Percentiles rank a stretch among this genome's conserved stretches.
Conservation (phyloP, 768 basidiomycete species). For the Naganishia vishniacii region DNA sequence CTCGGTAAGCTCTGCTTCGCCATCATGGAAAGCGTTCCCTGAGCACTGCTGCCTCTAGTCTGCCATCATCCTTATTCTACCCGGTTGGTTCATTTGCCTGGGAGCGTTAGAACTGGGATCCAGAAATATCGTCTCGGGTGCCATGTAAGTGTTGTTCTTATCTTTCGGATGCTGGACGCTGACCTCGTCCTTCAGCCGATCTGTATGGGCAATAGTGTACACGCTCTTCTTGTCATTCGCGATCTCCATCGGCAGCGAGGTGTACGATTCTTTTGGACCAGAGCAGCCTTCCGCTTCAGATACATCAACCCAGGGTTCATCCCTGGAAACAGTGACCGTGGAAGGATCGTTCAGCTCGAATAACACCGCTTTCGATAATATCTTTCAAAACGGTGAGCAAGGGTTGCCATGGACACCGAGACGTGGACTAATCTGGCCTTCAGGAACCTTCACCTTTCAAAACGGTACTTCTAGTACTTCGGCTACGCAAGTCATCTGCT, state of each 20-base stretch:
- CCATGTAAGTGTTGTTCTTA: constrained; percentile 27
- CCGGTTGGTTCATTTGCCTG: constrained; percentile 44
- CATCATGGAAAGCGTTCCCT: too few species aligned
- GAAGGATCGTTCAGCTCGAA: constrained; percentile 35
- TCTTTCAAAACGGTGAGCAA: constrained; percentile 37
- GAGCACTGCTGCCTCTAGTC: constrained; percentile 14
- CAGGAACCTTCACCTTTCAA: constrained; percentile 46
- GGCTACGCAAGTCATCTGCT: constrained; percentile 32
- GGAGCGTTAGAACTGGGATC: constrained; percentile 45
- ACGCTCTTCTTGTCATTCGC: constrained; percentile 46
- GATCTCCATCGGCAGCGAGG: constrained; percentile 43
- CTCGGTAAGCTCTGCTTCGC: constrained; percentile 31
- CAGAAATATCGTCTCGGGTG: constrained; percentile 43
- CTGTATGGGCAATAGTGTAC: constrained; percentile 47
- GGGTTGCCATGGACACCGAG: neutral
- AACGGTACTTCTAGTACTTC: constrained; percentile 34
- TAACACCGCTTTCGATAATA: constrained; percentile 34
- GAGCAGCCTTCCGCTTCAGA: constrained; percentile 25
- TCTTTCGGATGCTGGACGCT: neutral
- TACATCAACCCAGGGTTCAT: constrained; percentile 14
- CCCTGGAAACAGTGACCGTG: constrained; percentile 25
- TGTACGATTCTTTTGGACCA: constrained; percentile 41
- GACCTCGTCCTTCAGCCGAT: constrained; percentile 25
- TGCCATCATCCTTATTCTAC: constrained; percentile 39
- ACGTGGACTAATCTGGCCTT: neutral